Conservation (phyloP, 129 eudicot genomes). For the Centella asiatica region DNA sequence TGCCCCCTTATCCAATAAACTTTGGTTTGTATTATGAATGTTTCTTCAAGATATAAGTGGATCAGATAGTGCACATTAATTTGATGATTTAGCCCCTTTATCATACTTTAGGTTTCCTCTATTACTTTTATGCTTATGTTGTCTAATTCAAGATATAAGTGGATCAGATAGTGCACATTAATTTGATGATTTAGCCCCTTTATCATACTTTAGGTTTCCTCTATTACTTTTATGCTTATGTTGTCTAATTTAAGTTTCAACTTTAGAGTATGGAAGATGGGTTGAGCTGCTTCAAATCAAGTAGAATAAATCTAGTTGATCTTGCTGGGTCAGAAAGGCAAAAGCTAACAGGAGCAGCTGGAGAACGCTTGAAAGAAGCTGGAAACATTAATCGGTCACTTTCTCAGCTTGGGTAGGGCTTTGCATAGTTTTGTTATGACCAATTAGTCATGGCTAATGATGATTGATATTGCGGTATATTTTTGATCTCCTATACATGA, state of each 20-base stretch:
- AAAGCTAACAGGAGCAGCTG: constrained; percentile 95
- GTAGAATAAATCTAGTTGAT: constrained; percentile 93
- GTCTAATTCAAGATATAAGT: too few relatives aligned
- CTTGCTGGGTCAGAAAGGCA: constrained; percentile 99
- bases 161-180: too few relatives aligned
- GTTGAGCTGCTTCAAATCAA: constrained; percentile 67
- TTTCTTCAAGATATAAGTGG: background rate
- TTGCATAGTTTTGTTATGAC: background rate
- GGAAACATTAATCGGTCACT: constrained; percentile 98
- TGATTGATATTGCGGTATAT: background rate
- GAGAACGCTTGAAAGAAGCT: constrained; percentile 96
- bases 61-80: too few relatives aligned
- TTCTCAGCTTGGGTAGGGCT: constrained; percentile 88
- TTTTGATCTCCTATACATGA: background rate
- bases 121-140: background rate
- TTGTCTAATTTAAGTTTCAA: constrained; percentile 7
- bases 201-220: too few relatives aligned
- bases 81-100: too few relatives aligned
- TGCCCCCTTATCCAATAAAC: background rate
- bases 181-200: too few relatives aligned
- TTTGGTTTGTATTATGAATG: background rate
- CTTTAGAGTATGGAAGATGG: constrained; percentile 70
- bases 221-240: background rate
- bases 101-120: background rate
- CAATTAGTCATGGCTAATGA: background rate